phyloP scores from a whole-genome alignment of 345 rosid species.

The Garcia nutans region DNA sequence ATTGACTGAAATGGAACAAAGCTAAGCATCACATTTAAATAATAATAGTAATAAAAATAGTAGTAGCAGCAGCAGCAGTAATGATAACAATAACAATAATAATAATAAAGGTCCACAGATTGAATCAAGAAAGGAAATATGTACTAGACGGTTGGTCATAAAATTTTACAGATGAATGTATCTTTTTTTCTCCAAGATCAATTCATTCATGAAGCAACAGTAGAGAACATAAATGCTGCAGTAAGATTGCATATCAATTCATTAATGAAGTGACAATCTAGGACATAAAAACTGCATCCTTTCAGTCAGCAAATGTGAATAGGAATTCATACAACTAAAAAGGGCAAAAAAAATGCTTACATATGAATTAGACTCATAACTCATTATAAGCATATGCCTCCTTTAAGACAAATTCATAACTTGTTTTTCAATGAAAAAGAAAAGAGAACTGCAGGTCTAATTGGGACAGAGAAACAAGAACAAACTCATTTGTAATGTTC shows the following conservation, averaged over 20 bases:
- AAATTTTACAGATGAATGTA: not conserved
- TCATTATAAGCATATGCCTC: not conserved
- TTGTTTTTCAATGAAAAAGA: not conserved
- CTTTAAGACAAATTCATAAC: not conserved
- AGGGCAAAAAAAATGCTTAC: not conserved
- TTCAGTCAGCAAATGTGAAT: not conserved
- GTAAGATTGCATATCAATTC: not conserved
- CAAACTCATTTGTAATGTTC: not conserved
- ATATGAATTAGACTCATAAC: not conserved
- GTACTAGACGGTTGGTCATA: not conserved
- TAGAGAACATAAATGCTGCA: not conserved
- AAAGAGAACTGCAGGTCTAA: not conserved
- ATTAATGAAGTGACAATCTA: not conserved
- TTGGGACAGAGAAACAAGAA: not conserved
- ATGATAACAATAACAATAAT: not conserved
- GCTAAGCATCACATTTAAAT: constrained; percentile 6
- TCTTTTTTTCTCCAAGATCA: not conserved
- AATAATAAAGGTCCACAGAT: not conserved
- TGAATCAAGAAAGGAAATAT: not conserved
- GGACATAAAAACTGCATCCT: not conserved
- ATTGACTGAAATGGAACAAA: constrained; percentile 53
- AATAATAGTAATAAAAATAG: not conserved
- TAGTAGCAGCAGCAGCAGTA: too few relatives aligned
- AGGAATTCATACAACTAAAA: not conserved
- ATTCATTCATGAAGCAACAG: not conserved